Evolutionary conservation across 2,329 filamentous ascomycete species (phyloP).

Genomic region (Stagonosporopsis vannaccii): DNA sequence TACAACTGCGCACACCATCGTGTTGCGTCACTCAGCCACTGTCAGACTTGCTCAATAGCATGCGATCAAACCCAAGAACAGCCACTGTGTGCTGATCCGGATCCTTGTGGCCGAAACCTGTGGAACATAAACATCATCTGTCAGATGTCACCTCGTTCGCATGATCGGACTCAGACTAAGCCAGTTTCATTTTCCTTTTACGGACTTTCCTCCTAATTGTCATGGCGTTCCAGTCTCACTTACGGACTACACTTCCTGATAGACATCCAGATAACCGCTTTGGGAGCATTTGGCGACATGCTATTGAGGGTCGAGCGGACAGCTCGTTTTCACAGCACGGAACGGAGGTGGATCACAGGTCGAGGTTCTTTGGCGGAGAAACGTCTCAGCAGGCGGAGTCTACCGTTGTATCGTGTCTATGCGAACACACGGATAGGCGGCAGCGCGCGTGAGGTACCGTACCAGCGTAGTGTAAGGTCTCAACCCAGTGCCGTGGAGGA

Average conservation of each 20-base stretch:
- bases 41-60: too few species aligned
- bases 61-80: not conserved
- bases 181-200: not conserved
- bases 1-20: not conserved
- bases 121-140: not conserved
- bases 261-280: not conserved
- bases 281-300: not conserved
- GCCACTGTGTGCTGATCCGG: not conserved
- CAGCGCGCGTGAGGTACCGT: not conserved
- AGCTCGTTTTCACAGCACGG: not conserved
- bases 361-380: not conserved
- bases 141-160: not conserved
- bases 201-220: not conserved
- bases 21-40: not conserved
- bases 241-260: not conserved
- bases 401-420: not conserved
- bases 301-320: not conserved
- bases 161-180: not conserved
- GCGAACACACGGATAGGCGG: not conserved
- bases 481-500: not conserved
- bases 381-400: not conserved
- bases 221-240: not conserved
- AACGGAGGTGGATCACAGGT: not conserved
- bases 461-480: not conserved
- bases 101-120: not conserved